Percentiles rank a stretch among this genome's conserved stretches.
These are phyloP conservation scores for Hymenoscyphus fraxineus DNA, from an alignment of 2,329 filamentous ascomycete species.

Conservation along the genomic window DNA sequence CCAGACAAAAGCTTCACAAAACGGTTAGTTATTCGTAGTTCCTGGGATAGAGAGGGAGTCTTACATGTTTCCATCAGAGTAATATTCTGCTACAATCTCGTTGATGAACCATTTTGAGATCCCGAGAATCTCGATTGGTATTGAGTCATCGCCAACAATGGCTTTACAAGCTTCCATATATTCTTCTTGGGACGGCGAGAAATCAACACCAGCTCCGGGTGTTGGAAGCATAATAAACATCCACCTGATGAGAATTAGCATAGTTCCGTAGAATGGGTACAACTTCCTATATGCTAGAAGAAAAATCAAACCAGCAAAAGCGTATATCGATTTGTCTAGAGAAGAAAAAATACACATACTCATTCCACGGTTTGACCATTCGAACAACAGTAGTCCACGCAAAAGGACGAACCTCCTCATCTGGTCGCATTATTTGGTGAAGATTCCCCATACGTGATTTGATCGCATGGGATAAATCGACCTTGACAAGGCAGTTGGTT, in stretches of 20 bases:
- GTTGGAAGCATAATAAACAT: constrained; percentile 51
- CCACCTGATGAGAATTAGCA: constrained; percentile 40
- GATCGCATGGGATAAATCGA: constrained; percentile 49
- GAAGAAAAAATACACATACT: constrained; percentile 33
- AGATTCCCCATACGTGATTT: constrained; percentile 52
- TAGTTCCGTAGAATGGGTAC: not conserved
- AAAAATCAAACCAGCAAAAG: not conserved
- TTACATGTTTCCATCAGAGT: constrained; percentile 37
- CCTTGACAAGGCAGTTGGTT: constrained; percentile 46
- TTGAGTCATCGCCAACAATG: constrained; percentile 52
- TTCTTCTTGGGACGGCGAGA: constrained; percentile 45
- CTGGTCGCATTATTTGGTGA: constrained; percentile 57
- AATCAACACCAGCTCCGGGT: constrained; percentile 37
- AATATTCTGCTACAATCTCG: constrained; percentile 56
- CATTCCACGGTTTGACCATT: constrained; percentile 61
- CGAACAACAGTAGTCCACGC: constrained; percentile 48
- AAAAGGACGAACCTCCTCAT: constrained; percentile 48
- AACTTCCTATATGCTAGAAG: not conserved
- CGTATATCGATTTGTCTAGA: not conserved
- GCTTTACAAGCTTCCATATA: constrained; percentile 44
- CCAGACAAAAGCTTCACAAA: constrained; percentile 44
- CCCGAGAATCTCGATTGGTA: constrained; percentile 48
- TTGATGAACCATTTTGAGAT: constrained; percentile 58
- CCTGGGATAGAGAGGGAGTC: not conserved
- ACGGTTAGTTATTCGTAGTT: not conserved